Evolutionary conservation across 768 basidiomycete genomes (phyloP).

Genomic region (Tephrocybe sp.): DNA sequence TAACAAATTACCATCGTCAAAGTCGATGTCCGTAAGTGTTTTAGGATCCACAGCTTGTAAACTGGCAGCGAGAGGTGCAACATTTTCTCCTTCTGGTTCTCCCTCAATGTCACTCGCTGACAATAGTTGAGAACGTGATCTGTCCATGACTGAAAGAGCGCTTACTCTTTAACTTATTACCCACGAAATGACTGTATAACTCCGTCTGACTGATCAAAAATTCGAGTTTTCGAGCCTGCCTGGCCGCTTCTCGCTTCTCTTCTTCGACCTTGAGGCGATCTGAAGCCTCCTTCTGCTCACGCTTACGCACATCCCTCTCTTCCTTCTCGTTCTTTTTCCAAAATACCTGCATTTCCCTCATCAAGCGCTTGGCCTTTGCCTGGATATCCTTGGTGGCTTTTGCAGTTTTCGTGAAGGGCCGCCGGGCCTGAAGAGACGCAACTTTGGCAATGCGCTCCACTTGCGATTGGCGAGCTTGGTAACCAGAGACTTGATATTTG

Average conservation of each 20-base stretch:
- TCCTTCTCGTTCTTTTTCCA: conserved; percentile 99
- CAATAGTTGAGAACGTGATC: conserved; percentile 14
- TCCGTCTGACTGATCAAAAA: conserved; percentile 99
- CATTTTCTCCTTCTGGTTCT: conserved; percentile 32
- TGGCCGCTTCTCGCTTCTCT: conserved; percentile 88
- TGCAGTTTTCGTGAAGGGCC: conserved; percentile 68
- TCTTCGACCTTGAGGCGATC: conserved; percentile 88
- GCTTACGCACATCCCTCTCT: conserved; percentile 87
- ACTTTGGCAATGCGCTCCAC: conserved; percentile 73
- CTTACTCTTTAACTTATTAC: conserved; percentile 88
- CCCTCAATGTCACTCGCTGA: conserved; percentile 79
- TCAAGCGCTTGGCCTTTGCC: conserved; percentile 80
- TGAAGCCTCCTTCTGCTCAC: conserved; percentile 91
- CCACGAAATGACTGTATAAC: conserved; percentile 98
- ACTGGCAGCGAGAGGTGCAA: conserved; percentile 55
- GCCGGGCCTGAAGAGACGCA: conserved; percentile 74
- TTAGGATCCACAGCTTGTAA: conserved; percentile 51
- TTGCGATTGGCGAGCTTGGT: conserved; percentile 64
- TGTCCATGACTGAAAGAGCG: conserved; percentile 11
- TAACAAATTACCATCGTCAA: conserved; percentile 76
- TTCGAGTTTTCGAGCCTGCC: conserved; percentile 94
- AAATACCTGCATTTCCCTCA: conserved; percentile 95
- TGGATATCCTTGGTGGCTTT: conserved; percentile 82
- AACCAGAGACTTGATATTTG: conserved; percentile 68
- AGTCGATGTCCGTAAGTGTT: conserved; percentile 74